Evolutionary conservation across 331 rosid species (phyloP).

Genomic region (Quercus lobata): DNA sequence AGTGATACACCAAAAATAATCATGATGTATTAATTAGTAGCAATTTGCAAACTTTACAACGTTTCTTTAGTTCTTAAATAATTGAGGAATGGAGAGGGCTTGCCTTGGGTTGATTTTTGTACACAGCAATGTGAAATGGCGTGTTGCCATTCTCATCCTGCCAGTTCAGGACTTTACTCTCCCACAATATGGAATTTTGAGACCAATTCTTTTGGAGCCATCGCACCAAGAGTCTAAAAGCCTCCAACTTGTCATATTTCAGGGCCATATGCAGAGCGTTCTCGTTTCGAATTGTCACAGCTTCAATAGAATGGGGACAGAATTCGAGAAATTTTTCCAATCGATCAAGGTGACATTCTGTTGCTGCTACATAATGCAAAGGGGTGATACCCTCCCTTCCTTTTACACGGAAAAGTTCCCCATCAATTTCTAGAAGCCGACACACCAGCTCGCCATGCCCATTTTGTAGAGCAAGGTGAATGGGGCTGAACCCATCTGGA

Average conservation of each 20-base stretch:
- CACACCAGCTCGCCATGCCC: not conserved
- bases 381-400: slow-evolving; percentile 38
- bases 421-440: slow-evolving; percentile 15
- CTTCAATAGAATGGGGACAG: slow-evolving; percentile 29
- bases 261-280: slow-evolving; percentile 38
- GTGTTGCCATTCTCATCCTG: slow-evolving; percentile 32
- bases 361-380: slow-evolving; percentile 26
- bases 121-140: slow-evolving; percentile 16
- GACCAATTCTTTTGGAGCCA: slow-evolving; percentile 4
- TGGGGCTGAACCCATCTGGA: slow-evolving; percentile 27
- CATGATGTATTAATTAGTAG: no score
- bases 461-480: slow-evolving; percentile 35
- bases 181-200: not conserved
- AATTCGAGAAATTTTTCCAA: slow-evolving; percentile 6
- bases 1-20: no score
- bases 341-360: not conserved
- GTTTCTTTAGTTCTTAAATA: no score
- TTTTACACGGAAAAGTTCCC: slow-evolving; percentile 27
- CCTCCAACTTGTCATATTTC: slow-evolving; percentile 1
- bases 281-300: slow-evolving; percentile 22
- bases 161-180: slow-evolving; percentile 2
- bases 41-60: no score
- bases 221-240: slow-evolving; percentile 9
- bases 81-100: no score
- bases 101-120: slow-evolving; percentile 2